A percentile compares a stretch with the other conserved stretches of the same genome.
Conservation (phyloP, 2,329 filamentous ascomycete species). For the Helminthosporium solani region DNA sequence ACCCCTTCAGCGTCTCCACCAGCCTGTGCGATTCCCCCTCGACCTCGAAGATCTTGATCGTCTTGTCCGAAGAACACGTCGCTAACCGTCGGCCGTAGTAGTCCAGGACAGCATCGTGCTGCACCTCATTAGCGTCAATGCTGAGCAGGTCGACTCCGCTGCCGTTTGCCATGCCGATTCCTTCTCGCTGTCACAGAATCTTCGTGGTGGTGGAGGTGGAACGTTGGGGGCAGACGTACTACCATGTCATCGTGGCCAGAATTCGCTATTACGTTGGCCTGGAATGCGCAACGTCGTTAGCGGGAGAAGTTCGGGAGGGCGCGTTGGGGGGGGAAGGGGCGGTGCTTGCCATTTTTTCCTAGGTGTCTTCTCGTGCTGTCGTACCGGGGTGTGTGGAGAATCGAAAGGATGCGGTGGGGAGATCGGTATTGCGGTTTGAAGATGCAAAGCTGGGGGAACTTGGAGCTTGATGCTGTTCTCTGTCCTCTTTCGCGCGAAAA, state of each 20-base stretch:
- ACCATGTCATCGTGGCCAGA: conserved; percentile 99
- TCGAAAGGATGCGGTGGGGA: conserved; percentile 6
- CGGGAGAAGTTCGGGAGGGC: conserved; percentile 27
- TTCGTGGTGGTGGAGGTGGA: neutral
- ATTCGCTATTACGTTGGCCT: conserved; percentile 81
- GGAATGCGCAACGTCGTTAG: conserved; percentile 31
- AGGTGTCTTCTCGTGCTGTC: neutral
- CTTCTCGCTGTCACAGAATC: neutral
- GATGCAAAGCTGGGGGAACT: conserved; percentile 9
- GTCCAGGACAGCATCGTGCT: conserved; percentile 97
- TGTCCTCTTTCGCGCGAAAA: conserved; percentile 26
- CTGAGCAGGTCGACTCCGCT: conserved; percentile 27
- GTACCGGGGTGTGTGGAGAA: neutral
- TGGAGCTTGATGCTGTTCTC: conserved; percentile 31
- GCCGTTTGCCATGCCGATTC: neutral
- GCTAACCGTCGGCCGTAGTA: conserved; percentile 96
- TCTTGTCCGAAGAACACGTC: conserved; percentile 96
- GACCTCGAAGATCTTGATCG: conserved; percentile 98
- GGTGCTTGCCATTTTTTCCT: conserved; percentile 28
- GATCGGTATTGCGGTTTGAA: conserved; percentile 13
- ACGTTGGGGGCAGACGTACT: conserved; percentile 61
- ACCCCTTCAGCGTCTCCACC: conserved; percentile 93
- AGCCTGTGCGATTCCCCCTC: conserved; percentile 89
- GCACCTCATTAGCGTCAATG: conserved; percentile 45
- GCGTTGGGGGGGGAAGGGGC: conserved; percentile 9